Conservation (phyloP, 441 rosid genomes). For the Rhodomyrtus psidioides region DNA sequence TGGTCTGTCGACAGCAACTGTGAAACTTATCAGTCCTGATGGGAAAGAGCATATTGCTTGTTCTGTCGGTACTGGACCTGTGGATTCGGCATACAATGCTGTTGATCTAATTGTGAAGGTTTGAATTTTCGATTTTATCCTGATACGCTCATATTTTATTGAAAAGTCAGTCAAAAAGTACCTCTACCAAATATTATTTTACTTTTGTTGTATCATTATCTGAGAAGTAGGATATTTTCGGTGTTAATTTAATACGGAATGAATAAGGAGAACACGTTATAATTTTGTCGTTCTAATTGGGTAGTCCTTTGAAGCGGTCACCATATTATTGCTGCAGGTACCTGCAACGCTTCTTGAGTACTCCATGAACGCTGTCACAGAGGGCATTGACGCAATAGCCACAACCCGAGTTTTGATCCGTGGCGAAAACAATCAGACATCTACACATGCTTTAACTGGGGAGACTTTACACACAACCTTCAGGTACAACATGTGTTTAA, state of each 20-base stretch:
- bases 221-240: background rate
- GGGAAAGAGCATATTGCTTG: slow-evolving; percentile 73
- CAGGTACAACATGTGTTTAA: slow-evolving; percentile 26
- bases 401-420: slow-evolving; percentile 81
- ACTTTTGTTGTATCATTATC: background rate
- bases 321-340: slow-evolving; percentile 30
- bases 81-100: slow-evolving; percentile 94
- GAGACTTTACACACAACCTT: slow-evolving; percentile 55
- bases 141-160: background rate
- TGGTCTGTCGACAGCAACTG: slow-evolving; percentile 87
- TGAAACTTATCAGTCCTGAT: slow-evolving; percentile 57
- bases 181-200: background rate
- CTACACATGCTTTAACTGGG: slow-evolving; percentile 50
- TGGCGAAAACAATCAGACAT: slow-evolving; percentile 26
- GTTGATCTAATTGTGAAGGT: slow-evolving; percentile 87
- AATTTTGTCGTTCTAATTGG: background rate
- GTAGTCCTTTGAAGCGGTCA: background rate
- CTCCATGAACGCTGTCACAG: slow-evolving; percentile 77
- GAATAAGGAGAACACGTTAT: background rate
- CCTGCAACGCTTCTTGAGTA: slow-evolving; percentile 68
- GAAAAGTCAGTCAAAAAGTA: background rate
- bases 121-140: background rate
- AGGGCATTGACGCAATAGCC: slow-evolving; percentile 95
- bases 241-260: background rate
- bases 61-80: slow-evolving; percentile 82